Percentiles rank a stretch among this genome's conserved stretches.
These are phyloP conservation scores for Batrachochytrium dendrobatidis DNA, from an alignment of 371 early-diverging fungal genomes.

Conservation along the genomic window DNA sequence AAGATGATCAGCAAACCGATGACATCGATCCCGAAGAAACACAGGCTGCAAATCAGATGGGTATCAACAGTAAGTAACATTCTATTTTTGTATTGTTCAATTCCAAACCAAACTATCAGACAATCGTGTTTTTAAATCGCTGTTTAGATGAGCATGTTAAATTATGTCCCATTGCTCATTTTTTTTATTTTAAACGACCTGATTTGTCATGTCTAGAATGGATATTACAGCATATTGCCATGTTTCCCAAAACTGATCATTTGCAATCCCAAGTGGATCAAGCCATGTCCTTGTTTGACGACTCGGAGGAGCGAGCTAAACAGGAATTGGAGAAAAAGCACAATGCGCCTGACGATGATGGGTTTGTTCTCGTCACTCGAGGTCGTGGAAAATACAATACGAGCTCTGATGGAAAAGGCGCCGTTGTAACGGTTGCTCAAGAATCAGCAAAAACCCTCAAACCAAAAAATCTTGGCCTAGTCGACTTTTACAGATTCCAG, in stretches of 20 bases:
- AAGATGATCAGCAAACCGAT: constrained; percentile 19
- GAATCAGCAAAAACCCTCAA: constrained; percentile 30
- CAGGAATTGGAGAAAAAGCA: constrained; percentile 57
- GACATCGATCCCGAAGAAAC: constrained; percentile 1
- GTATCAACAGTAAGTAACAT: constrained; percentile 15
- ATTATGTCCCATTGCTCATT: not conserved
- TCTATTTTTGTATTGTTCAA: too few species aligned
- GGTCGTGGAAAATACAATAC: constrained; percentile 47
- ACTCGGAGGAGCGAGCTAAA: constrained; percentile 59
- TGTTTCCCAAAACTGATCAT: constrained; percentile 47
- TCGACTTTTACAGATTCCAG: constrained; percentile 93
- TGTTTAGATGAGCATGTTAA: not conserved
- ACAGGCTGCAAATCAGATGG: not conserved
- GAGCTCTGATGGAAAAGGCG: constrained; percentile 49
- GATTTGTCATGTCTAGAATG: constrained; percentile 34
- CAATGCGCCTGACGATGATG: constrained; percentile 90
- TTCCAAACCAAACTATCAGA: too few species aligned
- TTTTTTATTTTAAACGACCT: constrained; percentile 6
- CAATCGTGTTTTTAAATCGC: not conserved
- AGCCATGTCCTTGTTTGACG: constrained; percentile 73
- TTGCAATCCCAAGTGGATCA: constrained; percentile 61
- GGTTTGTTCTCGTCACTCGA: constrained; percentile 76
- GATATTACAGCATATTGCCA: constrained; percentile 43
- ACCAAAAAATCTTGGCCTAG: constrained; percentile 64
- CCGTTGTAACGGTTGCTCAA: constrained; percentile 49